Base-by-base conservation (phyloP, 257 asterid genomes). In the Petrea volubilis region DNA sequence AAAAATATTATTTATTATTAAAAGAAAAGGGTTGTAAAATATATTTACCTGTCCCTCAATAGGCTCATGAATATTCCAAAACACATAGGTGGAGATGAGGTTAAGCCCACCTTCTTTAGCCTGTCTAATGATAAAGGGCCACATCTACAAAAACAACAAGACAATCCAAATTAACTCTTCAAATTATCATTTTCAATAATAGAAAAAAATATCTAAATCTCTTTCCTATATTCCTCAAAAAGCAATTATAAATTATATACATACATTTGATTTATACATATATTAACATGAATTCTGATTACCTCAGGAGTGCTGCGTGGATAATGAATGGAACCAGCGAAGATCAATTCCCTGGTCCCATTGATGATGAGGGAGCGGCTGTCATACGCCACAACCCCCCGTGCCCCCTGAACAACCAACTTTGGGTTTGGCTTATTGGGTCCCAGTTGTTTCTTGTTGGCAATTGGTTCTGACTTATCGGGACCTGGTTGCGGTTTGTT, bases 301-400 rank as follows among this genome's bases (percentile, higher is more conserved):
- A 90, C 96, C 88, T 87, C 89, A 0, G 90, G 90, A 29, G 97
- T 87, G 68, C 90, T 83, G 10, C 97, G 90, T 0, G 97, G 85
- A 67, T 92, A 92, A 77, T 92, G 97, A 33, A 92, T 77, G 5
- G 97, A 92, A 31, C 97, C 97, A 14, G 97, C 87, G 77, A 92
- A 92, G 5, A 92, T 73, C 13, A 92, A 64, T 59, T 89, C 84
- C 29, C 96, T 71, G 23, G 70, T 76, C 14, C 97, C 97, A 41
- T 79, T 76, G 7, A 92, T 80, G 79, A 92, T 92, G 47, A 92
- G 7, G 1, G 97, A 92, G 28, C 93, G 86, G 6, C 78, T 60
- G 29, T 92, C 97, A 14, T 86, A 89, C 0, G 86, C 62, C 6
- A 92, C 90, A 6, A 75, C 83, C 0, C n/a, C n/a, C n/a, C n/a